Conservation (phyloP, 352 stramenopile species). For the Aphanomyces stellatus region DNA sequence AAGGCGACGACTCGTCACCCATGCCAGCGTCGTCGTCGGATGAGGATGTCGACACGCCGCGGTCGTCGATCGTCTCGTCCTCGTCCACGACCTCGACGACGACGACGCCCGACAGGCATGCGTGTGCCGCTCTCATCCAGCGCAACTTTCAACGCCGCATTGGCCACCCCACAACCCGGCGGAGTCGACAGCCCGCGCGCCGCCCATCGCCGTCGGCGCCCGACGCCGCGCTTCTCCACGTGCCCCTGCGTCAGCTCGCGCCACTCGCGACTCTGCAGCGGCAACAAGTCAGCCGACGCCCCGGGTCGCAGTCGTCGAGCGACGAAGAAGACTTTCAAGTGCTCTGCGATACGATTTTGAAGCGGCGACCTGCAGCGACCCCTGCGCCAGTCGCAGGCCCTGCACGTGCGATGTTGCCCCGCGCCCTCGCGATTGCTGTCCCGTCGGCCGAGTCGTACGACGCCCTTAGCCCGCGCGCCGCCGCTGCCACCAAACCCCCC, state of each 20-base stretch:
- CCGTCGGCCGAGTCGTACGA: constrained; percentile 4
- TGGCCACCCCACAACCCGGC: not conserved
- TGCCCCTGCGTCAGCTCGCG: not conserved
- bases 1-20: no score
- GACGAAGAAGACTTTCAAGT: constrained; percentile 17
- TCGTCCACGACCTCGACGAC: not conserved
- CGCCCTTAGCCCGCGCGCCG: not conserved
- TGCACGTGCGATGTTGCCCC: not conserved
- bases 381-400: not conserved
- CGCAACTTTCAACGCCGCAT: not conserved
- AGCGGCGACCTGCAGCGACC: not conserved
- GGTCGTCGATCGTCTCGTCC: not conserved
- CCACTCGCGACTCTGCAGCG: not conserved
- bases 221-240: not conserved
- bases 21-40: no score
- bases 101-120: not conserved
- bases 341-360: constrained; percentile 13
- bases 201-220: not conserved
- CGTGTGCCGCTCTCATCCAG: not conserved
- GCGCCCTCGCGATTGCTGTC: not conserved
- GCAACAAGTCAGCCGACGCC: not conserved
- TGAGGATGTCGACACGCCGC: no score
- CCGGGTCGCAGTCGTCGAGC: constrained; percentile 3
- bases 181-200: not conserved
- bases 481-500: no score